A percentile compares a stretch with the other conserved stretches of the same genome.
Evolutionary conservation across 306 rosid genomes (phyloP).

Genomic region (Dalbergia cochinchinensis): DNA sequence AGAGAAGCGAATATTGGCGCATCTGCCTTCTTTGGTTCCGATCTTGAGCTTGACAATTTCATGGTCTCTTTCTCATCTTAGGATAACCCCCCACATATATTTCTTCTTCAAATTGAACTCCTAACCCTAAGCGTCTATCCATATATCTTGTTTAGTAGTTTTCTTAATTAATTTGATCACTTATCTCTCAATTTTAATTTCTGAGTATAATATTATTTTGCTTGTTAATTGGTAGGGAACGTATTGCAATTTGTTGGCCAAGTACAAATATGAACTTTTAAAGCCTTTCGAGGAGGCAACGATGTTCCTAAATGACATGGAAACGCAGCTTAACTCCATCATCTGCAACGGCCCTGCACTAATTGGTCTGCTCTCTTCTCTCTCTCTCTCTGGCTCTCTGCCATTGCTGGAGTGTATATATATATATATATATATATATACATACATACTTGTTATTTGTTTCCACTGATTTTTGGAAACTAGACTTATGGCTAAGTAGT

Average conservation of each 20-base stretch:
- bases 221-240: constrained; percentile 54
- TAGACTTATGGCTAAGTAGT: background rate
- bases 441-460: background rate
- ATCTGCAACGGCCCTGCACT: constrained; percentile 51
- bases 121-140: constrained; percentile 49
- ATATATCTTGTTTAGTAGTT: background rate
- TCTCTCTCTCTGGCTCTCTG: constrained; percentile 39
- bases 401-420: background rate
- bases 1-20: constrained; percentile 45
- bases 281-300: constrained; percentile 75
- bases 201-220: background rate
- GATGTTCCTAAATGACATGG: constrained; percentile 67
- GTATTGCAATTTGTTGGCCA: constrained; percentile 62
- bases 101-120: background rate
- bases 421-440: too few species aligned
- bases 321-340: constrained; percentile 70
- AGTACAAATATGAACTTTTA: constrained; percentile 69
- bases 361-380: constrained; percentile 24
- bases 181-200: background rate
- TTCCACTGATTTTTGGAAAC: constrained; percentile 8
- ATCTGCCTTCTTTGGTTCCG: constrained; percentile 53
- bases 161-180: background rate
- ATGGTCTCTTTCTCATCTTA: constrained; percentile 59
- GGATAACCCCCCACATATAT: background rate
- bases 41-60: constrained; percentile 85